A percentile compares a stretch with the other conserved stretches of the same genome.
These are phyloP conservation scores for Globisporangium parvum DNA, from an alignment of 352 stramenopile genomes.

Conservation along the genomic window DNA sequence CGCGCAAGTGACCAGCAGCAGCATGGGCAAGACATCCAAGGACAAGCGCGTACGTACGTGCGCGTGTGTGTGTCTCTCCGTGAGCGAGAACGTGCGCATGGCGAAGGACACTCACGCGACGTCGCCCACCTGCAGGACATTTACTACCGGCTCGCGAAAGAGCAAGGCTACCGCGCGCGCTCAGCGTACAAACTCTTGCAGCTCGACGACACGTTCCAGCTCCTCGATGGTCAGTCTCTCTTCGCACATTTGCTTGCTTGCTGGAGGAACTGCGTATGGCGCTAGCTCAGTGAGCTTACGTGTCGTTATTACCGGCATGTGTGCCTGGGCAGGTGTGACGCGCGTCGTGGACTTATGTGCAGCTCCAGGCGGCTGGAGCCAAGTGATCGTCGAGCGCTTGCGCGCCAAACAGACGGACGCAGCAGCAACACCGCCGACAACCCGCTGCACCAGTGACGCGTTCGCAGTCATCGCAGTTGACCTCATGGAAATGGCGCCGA, in stretches of 20 bases:
- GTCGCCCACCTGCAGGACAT: conserved; percentile 57
- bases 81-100: background rate
- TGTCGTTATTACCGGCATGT: too few relatives aligned
- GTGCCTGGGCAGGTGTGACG: conserved; percentile 39
- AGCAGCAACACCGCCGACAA: background rate
- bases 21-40: conserved; percentile 87
- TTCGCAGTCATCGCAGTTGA: conserved; percentile 72
- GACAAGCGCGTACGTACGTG: conserved; percentile 79
- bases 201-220: conserved; percentile 96
- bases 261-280: too few relatives aligned
- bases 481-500: conserved; percentile 95
- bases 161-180: conserved; percentile 94
- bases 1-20: background rate
- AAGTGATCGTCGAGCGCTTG: conserved; percentile 82
- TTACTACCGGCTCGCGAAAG: conserved; percentile 91
- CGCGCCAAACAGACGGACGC: conserved; percentile 4
- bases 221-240: conserved; percentile 83
- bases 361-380: conserved; percentile 80
- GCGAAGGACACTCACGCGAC: background rate
- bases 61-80: conserved; percentile 6
- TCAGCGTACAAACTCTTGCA: conserved; percentile 99
- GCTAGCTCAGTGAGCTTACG: too few relatives aligned
- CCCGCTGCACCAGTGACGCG: conserved; percentile 2
- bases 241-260: background rate
- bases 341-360: conserved; percentile 82